Evolutionary conservation across 257 asterid species (phyloP), one percentile per base, ranked within the genome.

Genomic region (Nicotiana noctiflora): DNA sequence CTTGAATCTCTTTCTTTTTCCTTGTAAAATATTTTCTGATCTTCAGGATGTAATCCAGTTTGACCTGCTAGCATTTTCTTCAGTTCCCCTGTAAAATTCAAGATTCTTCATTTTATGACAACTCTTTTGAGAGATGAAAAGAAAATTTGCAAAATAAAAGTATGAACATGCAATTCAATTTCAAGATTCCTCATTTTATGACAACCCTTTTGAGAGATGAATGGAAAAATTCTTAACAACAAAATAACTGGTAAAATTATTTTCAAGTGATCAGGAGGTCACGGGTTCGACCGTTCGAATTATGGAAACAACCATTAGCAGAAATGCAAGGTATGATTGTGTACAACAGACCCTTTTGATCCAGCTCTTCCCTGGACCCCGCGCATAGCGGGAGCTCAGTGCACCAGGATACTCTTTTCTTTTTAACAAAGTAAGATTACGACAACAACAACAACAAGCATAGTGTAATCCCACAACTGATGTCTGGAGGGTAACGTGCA

Each of bases 1-100:
- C 87, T 92, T 10, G 98, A 92, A 82, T 92, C 96, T 75, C 91
- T 94, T 87, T 93, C 98, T 29, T 81, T 91, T 3, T 92, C 97
- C 82, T 90, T 92, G 84, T 84, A 93, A 27, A 90, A 80, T 83
- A 93, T 8, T 84, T 90, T 93, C 86, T 91, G 97, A 85, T 94
- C 95, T 78, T 91, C 87, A 25, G 91, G 75, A 63, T 88, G 84
- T 81, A 94, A 27, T 60, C 98, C 97, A 4, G 96, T 94, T 70
- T 68, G 56, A 52, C 94, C 92, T 17, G 89, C 91, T 12, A 93
- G 60, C 89, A 93, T 85, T 84, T 90, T 94, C 88, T 94, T 94
- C 90, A 94, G 66, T 49, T 93, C 98, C 66, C 97, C 98, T 94
- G 80, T 80, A 37, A 18, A 79, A 55, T 84, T 79, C 67, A 72